phyloP scores from a whole-genome alignment of 352 stramenopile species.

The Pythium diclinum region DNA sequence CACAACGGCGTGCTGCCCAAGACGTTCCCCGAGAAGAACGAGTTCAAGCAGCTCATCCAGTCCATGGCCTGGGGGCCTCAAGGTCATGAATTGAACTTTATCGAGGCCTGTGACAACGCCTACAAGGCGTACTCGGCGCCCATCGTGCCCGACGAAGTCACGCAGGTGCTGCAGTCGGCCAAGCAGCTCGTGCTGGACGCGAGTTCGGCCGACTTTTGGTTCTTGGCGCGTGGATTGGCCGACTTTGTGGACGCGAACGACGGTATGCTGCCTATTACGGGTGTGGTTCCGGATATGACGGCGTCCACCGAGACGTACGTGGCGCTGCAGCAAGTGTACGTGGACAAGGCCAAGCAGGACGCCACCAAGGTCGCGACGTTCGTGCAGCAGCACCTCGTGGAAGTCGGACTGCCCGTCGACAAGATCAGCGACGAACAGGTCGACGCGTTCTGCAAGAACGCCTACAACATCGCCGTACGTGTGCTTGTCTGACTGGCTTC shows the following conservation, averaged over 20 bases:
- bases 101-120: constrained; percentile 90
- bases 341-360: constrained; percentile 84
- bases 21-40: constrained; percentile 88
- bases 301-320: constrained; percentile 94
- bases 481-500: too few species aligned
- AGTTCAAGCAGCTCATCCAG: constrained; percentile 81
- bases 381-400: constrained; percentile 31
- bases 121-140: constrained; percentile 91
- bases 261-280: constrained; percentile 79
- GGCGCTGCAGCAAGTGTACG: constrained; percentile 92
- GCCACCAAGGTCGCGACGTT: constrained; percentile 37
- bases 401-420: constrained; percentile 31
- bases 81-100: constrained; percentile 94
- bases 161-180: constrained; percentile 46
- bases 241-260: constrained; percentile 78
- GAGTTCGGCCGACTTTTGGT: constrained; percentile 69
- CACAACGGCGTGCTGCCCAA: constrained; percentile 52
- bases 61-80: constrained; percentile 46
- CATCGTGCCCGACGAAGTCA: constrained; percentile 80
- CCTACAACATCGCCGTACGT: constrained; percentile 75
- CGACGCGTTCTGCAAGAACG: constrained; percentile 92
- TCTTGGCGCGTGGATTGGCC: constrained; percentile 65
- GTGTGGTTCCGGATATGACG: constrained; percentile 96
- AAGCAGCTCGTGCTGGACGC: constrained; percentile 36
- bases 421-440: constrained; percentile 68